A percentile compares a stretch with the other conserved stretches of the same genome.
These are phyloP conservation scores for Saccharomyces paradoxus DNA, from an alignment of 805 yeast genomes.

Conservation along the genomic window DNA sequence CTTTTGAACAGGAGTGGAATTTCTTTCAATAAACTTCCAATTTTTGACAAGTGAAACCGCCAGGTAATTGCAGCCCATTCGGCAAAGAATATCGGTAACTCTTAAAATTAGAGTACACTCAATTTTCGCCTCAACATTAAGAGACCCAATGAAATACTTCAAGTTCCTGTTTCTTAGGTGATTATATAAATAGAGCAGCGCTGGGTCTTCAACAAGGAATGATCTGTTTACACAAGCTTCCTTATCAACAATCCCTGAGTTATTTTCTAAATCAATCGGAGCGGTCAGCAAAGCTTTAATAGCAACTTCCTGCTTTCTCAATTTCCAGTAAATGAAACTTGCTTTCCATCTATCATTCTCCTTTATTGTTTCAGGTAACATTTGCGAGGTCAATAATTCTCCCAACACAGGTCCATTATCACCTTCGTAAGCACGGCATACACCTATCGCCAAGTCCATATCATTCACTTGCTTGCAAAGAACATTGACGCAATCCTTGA, in stretches of 20 bases:
- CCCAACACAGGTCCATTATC: conserved; percentile 49
- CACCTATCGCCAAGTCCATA: conserved; percentile 64
- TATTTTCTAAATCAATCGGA: conserved; percentile 35
- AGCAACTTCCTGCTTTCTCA: conserved; percentile 41
- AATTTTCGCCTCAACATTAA: conserved; percentile 31
- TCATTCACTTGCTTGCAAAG: conserved; percentile 61
- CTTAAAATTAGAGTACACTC: conserved; percentile 60
- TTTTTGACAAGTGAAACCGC: conserved; percentile 52
- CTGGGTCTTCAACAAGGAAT: conserved; percentile 73
- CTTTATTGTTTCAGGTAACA: conserved; percentile 50
- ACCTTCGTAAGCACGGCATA: conserved; percentile 68
- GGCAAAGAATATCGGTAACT: conserved; percentile 57
- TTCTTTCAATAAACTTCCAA: conserved; percentile 51
- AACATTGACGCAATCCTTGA: conserved; percentile 72
- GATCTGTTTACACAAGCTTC: conserved; percentile 33
- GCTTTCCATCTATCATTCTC: conserved; percentile 73
- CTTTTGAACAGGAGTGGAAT: conserved; percentile 2
- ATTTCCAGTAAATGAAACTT: conserved; percentile 73
- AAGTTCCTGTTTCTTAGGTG: conserved; percentile 48
- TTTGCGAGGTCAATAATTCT: conserved; percentile 39
- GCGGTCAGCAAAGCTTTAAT: conserved; percentile 58
- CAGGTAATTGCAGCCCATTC: conserved; percentile 89
- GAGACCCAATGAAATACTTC: conserved; percentile 43
- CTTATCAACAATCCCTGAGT: conserved; percentile 23
- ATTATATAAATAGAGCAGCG: conserved; percentile 56